Percentiles rank a stretch among this genome's conserved stretches.
phyloP scores from a whole-genome alignment of 2,329 filamentous ascomycete species.

The Ceratocystis huliohia region DNA sequence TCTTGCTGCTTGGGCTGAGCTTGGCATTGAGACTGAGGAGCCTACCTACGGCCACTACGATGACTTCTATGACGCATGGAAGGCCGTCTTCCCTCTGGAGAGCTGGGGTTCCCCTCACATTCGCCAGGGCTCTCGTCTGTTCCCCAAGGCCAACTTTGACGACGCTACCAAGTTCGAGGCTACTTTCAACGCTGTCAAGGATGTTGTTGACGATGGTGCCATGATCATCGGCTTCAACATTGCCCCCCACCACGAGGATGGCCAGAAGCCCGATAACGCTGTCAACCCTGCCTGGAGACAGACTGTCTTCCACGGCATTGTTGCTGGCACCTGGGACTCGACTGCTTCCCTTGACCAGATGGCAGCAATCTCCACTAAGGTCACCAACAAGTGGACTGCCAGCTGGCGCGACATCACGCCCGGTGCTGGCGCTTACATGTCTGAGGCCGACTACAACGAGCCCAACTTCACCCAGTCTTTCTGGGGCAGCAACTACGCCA shows the following conservation, averaged over 20 bases:
- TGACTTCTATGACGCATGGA: conserved; percentile 27
- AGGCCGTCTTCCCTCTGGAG: conserved; percentile 23
- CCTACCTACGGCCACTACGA: conserved; percentile 24
- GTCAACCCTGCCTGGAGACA: conserved; percentile 36
- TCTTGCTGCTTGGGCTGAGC: conserved; percentile 29
- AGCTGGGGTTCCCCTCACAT: conserved; percentile 18
- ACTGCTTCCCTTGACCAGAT: conserved; percentile 1
- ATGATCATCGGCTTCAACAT: conserved; percentile 29
- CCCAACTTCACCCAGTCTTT: conserved; percentile 35
- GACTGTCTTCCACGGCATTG: conserved; percentile 28
- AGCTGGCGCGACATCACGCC: conserved; percentile 29
- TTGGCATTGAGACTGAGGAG: conserved; percentile 29
- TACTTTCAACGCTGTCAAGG: conserved; percentile 27
- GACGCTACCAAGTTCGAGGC: conserved; percentile 24
- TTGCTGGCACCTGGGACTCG: conserved; percentile 23
- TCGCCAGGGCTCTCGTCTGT: conserved; percentile 27
- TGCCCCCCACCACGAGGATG: conserved; percentile 25
- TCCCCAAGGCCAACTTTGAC: conserved; percentile 26
- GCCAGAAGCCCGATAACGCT: conserved; percentile 27
- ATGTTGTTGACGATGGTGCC: conserved; percentile 30
- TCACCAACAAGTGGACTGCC: conserved; percentile 23
- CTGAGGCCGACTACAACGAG: conserved; percentile 40
- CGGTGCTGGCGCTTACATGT: conserved; percentile 36
- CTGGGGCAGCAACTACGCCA: conserved; percentile 36
- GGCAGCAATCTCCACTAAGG: conserved; percentile 22